Evolutionary conservation across 2,329 filamentous ascomycete genomes (phyloP).

Genomic region (Colletotrichum chrysophilum): DNA sequence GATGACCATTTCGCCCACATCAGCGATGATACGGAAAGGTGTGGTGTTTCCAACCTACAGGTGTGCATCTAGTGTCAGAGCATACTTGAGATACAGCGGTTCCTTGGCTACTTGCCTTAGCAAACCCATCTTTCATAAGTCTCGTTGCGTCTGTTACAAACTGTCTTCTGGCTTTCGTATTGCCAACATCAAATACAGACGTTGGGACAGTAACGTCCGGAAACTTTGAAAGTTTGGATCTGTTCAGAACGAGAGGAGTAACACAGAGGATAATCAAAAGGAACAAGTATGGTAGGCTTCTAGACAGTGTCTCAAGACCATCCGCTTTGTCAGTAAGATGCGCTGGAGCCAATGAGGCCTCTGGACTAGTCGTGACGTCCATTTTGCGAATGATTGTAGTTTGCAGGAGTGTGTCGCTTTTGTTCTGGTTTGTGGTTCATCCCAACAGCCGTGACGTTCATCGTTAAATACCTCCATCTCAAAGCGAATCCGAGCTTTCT

Average conservation of each 20-base stretch:
- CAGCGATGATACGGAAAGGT: not conserved
- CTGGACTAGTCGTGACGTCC: not conserved
- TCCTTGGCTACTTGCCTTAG: not conserved
- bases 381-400: not conserved
- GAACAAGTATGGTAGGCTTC: not conserved
- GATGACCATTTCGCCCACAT: not conserved
- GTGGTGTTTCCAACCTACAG: not conserved
- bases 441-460: not conserved
- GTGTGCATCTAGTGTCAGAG: no score
- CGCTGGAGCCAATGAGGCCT: not conserved
- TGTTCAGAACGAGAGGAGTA: not conserved
- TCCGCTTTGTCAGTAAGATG: not conserved
- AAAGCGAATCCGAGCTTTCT: not conserved
- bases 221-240: not conserved
- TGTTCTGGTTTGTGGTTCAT: not conserved
- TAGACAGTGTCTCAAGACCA: not conserved
- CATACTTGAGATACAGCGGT: not conserved
- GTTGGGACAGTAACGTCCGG: not conserved
- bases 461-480: not conserved
- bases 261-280: rapidly evolving
- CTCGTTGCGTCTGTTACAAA: not conserved
- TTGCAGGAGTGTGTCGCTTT: rapidly evolving
- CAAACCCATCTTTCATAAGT: not conserved
- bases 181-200: not conserved
- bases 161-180: rapidly evolving